Conservation (phyloP, 164 flowering plant genomes). For the Magnolia sinica region DNA sequence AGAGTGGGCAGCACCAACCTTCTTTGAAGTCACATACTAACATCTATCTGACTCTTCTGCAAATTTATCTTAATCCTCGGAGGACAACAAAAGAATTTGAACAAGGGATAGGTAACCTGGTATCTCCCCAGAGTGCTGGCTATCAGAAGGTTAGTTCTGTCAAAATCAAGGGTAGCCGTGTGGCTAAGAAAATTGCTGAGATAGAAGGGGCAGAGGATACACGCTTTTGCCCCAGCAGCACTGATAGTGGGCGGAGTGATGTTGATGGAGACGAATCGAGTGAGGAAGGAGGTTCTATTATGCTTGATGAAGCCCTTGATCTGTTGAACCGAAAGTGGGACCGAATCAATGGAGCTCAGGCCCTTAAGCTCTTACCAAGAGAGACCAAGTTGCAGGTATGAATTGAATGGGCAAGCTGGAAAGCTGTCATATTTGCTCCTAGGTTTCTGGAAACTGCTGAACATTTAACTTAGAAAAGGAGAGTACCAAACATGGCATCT, state of each 20-base stretch:
- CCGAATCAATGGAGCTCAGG: conserved; percentile 94
- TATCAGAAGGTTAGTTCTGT: conserved; percentile 36
- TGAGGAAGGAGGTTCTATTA: conserved; percentile 74
- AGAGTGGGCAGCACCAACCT: conserved; percentile 47
- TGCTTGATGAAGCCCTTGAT: conserved; percentile 89
- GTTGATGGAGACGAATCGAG: conserved; percentile 74
- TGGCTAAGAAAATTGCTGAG: conserved; percentile 75
- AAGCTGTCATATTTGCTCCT: background rate
- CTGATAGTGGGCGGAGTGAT: conserved; percentile 91
- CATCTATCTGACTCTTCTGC: conserved; percentile 88
- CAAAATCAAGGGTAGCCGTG: conserved; percentile 56
- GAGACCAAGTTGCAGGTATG: conserved; percentile 92
- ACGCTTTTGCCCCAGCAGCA: conserved; percentile 53
- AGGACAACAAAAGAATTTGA: conserved; percentile 79
- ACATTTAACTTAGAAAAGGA: no score
- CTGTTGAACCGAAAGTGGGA: conserved; percentile 87
- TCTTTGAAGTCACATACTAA: conserved; percentile 50
- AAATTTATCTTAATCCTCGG: conserved; percentile 90
- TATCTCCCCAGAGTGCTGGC: conserved; percentile 42
- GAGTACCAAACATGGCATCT: no score
- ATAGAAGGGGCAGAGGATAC: conserved; percentile 86
- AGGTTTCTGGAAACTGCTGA: no score
- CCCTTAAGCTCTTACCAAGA: conserved; percentile 82
- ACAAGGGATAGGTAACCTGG: conserved; percentile 53
- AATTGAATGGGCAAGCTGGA: background rate